These are phyloP conservation scores for Paxillus ammoniavirescens DNA, from an alignment of 768 basidiomycete genomes.

Conservation along the genomic window DNA sequence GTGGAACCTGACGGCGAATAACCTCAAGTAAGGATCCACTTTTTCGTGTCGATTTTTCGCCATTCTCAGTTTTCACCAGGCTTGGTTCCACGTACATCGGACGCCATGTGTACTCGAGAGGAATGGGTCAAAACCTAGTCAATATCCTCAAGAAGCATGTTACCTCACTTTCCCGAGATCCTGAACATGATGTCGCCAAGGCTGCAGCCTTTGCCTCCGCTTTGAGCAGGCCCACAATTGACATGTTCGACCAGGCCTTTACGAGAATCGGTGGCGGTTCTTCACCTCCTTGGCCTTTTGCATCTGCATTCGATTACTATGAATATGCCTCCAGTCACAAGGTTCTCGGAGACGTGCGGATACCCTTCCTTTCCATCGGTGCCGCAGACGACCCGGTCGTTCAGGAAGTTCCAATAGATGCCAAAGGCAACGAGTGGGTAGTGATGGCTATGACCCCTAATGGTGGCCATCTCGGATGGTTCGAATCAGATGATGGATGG, in stretches of 20 bases:
- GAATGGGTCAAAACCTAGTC: constrained; percentile 73
- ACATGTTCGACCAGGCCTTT: constrained; percentile 59
- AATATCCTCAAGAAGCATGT: constrained; percentile 55
- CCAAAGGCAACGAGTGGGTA: constrained; percentile 50
- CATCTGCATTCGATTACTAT: constrained; percentile 47
- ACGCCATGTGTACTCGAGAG: constrained; percentile 68
- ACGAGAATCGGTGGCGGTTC: constrained; percentile 72
- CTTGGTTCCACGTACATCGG: constrained; percentile 55
- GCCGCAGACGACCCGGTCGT: constrained; percentile 79
- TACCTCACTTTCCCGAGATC: constrained; percentile 45
- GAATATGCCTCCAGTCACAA: constrained; percentile 58
- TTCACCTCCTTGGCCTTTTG: constrained; percentile 51
- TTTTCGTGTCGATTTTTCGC: constrained; percentile 5
- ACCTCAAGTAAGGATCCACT: constrained; percentile 27
- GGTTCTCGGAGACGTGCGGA: constrained; percentile 53
- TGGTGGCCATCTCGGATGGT: constrained; percentile 87
- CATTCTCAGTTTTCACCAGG: constrained; percentile 34
- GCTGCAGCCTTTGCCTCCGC: constrained; percentile 44
- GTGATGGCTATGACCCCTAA: constrained; percentile 58
- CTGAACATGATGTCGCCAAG: constrained; percentile 50
- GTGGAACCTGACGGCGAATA: constrained; percentile 46
- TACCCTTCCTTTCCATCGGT: constrained; percentile 77
- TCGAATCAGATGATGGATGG: constrained; percentile 46
- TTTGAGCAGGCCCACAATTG: constrained; percentile 53
- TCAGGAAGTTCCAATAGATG: constrained; percentile 56